Percentiles rank a stretch among this genome's conserved stretches.
These are phyloP conservation scores for Capronia coronata DNA, from an alignment of 2,329 filamentous ascomycete genomes.

Conservation along the genomic window DNA sequence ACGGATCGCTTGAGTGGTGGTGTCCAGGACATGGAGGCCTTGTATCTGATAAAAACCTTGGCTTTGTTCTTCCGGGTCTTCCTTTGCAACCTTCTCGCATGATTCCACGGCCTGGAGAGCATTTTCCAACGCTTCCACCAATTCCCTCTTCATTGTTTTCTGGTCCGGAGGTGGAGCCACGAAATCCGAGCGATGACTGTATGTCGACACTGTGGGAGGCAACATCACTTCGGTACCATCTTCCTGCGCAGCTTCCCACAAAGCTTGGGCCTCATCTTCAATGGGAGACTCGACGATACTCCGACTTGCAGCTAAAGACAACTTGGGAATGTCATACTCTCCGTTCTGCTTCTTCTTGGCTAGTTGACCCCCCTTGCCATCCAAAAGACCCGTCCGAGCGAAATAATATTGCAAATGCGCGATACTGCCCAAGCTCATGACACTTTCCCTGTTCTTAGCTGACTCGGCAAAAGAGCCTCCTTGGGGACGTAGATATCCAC, in stretches of 20 bases:
- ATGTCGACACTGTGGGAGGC: constrained; percentile 95
- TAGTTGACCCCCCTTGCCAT: constrained; percentile 84
- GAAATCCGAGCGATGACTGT: constrained; percentile 75
- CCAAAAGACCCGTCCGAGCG: constrained; percentile 82
- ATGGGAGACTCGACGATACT: constrained; percentile 46
- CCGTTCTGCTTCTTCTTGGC: constrained; percentile 58
- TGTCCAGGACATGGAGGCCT: constrained; percentile 84
- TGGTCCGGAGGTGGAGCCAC: constrained; percentile 79
- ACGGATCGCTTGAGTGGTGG: constrained; percentile 89
- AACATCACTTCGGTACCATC: constrained; percentile 71
- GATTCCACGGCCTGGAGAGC: constrained; percentile 59
- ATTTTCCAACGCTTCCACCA: constrained; percentile 62
- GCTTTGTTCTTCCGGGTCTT: constrained; percentile 40
- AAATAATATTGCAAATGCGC: constrained; percentile 98
- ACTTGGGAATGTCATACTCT: constrained; percentile 37
- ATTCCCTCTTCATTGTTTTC: constrained; percentile 64
- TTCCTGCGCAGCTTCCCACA: constrained; percentile 48
- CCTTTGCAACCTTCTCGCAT: constrained; percentile 30
- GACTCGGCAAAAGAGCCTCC: constrained; percentile 86
- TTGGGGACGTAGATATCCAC: constrained; percentile 82
- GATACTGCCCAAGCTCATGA: constrained; percentile 93
- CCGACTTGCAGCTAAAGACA: constrained; percentile 36
- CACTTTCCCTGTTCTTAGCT: constrained; percentile 82
- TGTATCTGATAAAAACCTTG: constrained; percentile 79
- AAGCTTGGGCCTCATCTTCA: constrained; percentile 42